Conservation (phyloP, 2,329 filamentous ascomycete genomes). For the Diaporthe helianthi region DNA sequence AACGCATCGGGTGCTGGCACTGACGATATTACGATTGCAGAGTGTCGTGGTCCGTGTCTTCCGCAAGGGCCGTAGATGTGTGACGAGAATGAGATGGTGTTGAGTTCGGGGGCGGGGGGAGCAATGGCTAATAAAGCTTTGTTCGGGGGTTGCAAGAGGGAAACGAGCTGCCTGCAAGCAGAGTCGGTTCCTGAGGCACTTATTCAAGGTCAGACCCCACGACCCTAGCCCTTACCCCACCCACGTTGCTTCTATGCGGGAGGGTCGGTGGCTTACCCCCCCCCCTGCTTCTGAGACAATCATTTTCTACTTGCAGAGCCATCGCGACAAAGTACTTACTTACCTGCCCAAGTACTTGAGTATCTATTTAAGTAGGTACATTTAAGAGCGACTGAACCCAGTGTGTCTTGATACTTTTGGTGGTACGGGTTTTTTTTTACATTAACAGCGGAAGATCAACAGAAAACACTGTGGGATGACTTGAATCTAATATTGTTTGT, state of each 20-base stretch:
- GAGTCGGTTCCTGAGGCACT: slow-evolving; percentile 18
- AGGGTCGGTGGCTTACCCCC: neutral
- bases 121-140: slow-evolving; percentile 5
- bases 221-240: slow-evolving; percentile 6
- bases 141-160: slow-evolving; percentile 18
- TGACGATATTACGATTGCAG: neutral
- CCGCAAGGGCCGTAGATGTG: neutral
- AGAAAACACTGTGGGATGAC: neutral
- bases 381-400: neutral
- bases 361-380: too few species aligned
- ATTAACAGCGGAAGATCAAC: neutral
- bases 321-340: neutral
- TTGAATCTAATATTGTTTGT: neutral
- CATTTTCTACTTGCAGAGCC: neutral
- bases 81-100: slow-evolving; percentile 1
- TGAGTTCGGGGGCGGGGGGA: neutral
- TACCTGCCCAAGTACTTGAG: too few species aligned
- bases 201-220: neutral
- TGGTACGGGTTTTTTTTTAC: too few species aligned
- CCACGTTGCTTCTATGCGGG: neutral
- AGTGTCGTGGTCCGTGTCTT: neutral
- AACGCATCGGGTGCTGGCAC: neutral
- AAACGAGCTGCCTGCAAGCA: neutral
- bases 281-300: neutral
- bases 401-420: neutral